Evolutionary conservation across 1,139 yeast genomes (phyloP).

Genomic region (Protomyces lactucae-debilis): DNA sequence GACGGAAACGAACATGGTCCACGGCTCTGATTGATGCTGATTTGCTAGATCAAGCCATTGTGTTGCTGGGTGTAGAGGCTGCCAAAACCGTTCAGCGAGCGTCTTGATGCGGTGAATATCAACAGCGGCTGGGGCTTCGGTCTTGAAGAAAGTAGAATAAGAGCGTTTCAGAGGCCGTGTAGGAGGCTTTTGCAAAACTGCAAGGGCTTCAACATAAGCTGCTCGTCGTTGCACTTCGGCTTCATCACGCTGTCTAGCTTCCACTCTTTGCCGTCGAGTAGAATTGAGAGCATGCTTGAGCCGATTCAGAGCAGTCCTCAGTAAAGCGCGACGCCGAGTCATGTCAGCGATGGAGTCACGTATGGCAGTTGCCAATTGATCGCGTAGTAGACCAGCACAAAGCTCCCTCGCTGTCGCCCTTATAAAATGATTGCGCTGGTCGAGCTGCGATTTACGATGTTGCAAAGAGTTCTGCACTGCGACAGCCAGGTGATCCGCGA

Average conservation of each 20-base stretch:
- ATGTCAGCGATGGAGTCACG: not conserved
- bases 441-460: not conserved
- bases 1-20: not conserved
- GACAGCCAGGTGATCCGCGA: not conserved
- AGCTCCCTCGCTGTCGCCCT: slow-evolving; percentile 3
- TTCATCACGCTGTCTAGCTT: not conserved
- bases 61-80: not conserved
- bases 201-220: slow-evolving; percentile 1
- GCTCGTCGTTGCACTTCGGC: slow-evolving; percentile 1
- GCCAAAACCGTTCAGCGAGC: slow-evolving; percentile 10
- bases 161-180: not conserved
- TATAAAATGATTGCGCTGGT: not conserved
- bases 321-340: not conserved
- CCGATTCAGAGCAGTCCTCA: not conserved
- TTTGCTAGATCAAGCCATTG: not conserved
- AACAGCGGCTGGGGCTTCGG: not conserved
- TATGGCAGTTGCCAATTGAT: not conserved
- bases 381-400: not conserved
- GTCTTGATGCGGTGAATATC: not conserved
- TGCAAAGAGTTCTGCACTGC: not conserved
- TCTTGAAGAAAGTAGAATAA: not conserved
- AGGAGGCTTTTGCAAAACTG: not conserved
- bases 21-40: not conserved
- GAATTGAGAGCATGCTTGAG: not conserved
- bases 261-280: not conserved